A percentile compares a stretch with the other conserved stretches of the same genome.
phyloP scores from a whole-genome alignment of 2,329 filamentous ascomycete genomes.

The Colletotrichum lupini region DNA sequence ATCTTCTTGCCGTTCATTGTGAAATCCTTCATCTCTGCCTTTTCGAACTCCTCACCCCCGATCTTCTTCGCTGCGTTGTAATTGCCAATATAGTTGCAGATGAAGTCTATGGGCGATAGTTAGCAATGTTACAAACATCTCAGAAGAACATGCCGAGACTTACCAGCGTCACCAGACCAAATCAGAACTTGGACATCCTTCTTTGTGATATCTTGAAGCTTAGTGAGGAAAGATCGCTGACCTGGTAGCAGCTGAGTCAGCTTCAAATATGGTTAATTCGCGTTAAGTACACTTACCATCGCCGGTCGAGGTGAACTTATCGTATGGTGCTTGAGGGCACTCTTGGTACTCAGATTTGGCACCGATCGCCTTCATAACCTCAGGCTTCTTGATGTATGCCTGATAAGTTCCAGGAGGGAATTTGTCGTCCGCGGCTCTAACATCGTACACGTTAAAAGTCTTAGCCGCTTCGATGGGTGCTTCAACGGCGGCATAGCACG shows the following conservation, averaged over 20 bases:
- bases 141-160: conserved; percentile 13
- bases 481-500: conserved; percentile 43
- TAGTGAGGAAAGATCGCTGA: conserved; percentile 55
- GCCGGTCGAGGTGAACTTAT: conserved; percentile 52
- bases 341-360: conserved; percentile 54
- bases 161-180: conserved; percentile 65
- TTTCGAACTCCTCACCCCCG: conserved; percentile 53
- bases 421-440: conserved; percentile 51
- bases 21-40: conserved; percentile 47
- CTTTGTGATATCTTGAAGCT: conserved; percentile 56
- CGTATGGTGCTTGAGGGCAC: conserved; percentile 49
- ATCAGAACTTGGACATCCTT: conserved; percentile 60
- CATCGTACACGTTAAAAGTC: conserved; percentile 59
- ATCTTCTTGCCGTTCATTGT: conserved; percentile 58
- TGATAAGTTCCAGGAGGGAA: conserved; percentile 53
- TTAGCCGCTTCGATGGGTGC: conserved; percentile 36
- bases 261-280: background rate
- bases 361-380: conserved; percentile 56
- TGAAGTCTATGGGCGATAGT: conserved; percentile 54
- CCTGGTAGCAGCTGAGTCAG: conserved; percentile 38
- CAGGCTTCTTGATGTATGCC: conserved; percentile 50
- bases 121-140: background rate
- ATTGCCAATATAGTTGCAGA: conserved; percentile 68
- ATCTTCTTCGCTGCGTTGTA: conserved; percentile 40
- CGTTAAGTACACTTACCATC: conserved; percentile 44